Evolutionary conservation across 306 rosid genomes (phyloP).

Genomic region (Lathyrus aphaca): DNA sequence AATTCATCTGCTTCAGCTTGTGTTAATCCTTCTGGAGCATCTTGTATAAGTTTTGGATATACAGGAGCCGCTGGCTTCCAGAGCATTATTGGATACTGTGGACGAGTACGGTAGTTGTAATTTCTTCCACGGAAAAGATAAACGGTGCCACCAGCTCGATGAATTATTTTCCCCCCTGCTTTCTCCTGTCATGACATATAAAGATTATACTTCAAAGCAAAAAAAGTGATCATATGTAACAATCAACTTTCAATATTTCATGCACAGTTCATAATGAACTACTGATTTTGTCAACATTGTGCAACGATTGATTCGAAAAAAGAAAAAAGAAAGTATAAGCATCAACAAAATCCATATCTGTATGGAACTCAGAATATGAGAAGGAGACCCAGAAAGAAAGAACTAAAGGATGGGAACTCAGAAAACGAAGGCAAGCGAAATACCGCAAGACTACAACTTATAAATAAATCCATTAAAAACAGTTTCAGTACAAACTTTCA

Average conservation of each 20-base stretch:
- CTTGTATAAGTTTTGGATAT: constrained; percentile 93
- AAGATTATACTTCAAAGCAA: constrained; percentile 24
- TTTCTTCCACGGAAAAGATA: constrained; percentile 95
- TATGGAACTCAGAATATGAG: constrained; percentile 7
- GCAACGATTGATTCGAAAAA: not conserved
- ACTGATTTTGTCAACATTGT: constrained; percentile 8
- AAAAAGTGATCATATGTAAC: constrained; percentile 10
- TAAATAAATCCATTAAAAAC: constrained; percentile 1
- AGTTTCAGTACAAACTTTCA: not conserved
- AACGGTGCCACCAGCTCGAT: constrained; percentile 79
- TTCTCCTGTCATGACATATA: constrained; percentile 63
- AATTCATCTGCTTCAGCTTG: constrained; percentile 75
- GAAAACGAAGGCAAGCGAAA: not conserved
- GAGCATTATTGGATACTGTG: constrained; percentile 94
- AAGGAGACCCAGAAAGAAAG: not conserved
- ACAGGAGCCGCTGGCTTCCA: constrained; percentile 99
- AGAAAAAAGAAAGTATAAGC: constrained; percentile 19
- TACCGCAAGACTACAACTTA: not conserved
- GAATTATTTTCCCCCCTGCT: constrained; percentile 86
- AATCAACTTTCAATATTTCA: constrained; percentile 16
- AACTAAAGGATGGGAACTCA: constrained; percentile 3
- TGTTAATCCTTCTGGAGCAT: constrained; percentile 88
- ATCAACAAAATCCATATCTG: not conserved
- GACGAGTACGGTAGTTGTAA: constrained; percentile 77
- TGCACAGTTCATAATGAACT: not conserved